Percentiles rank a stretch among this genome's conserved stretches.
phyloP scores from a whole-genome alignment of 208 protist genomes.

The Leishmania tropica region DNA sequence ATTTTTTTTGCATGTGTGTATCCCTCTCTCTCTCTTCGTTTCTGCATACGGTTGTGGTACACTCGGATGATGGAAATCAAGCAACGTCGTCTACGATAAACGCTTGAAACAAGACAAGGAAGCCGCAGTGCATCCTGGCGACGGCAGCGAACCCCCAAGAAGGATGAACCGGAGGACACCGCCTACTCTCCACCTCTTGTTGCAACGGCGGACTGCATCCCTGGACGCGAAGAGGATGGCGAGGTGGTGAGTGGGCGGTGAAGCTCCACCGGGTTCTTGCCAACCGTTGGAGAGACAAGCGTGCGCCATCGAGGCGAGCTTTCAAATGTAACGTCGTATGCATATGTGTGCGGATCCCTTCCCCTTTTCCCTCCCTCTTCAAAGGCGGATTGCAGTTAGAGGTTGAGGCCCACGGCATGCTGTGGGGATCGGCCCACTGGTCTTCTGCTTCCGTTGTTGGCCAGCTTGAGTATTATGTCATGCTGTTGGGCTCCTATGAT shows the following conservation, averaged over 20 bases:
- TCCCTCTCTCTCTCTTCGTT: constrained; percentile 9
- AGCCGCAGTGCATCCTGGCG: neutral
- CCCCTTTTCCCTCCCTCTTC: neutral
- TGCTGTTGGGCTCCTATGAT: neutral
- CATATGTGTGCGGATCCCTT: neutral
- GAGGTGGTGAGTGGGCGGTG: neutral
- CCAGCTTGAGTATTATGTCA: neutral
- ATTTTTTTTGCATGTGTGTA: neutral
- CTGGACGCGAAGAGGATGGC: neutral
- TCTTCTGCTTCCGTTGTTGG: neutral
- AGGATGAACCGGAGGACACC: neutral
- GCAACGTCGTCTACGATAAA: neutral
- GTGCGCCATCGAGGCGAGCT: neutral
- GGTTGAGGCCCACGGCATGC: neutral
- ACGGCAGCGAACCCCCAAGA: neutral
- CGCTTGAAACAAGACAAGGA: neutral
- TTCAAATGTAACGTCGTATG: neutral
- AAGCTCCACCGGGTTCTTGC: neutral
- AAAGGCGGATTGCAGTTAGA: neutral
- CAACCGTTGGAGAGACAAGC: neutral
- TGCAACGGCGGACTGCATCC: neutral
- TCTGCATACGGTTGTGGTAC: neutral
- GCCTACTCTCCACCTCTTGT: no score
- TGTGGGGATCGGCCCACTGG: neutral
- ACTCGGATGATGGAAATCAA: neutral